Evolutionary conservation across 2,329 filamentous ascomycete genomes (phyloP), one percentile per base, ranked within the genome.

Genomic region (Arthrobotrys megalospora): DNA sequence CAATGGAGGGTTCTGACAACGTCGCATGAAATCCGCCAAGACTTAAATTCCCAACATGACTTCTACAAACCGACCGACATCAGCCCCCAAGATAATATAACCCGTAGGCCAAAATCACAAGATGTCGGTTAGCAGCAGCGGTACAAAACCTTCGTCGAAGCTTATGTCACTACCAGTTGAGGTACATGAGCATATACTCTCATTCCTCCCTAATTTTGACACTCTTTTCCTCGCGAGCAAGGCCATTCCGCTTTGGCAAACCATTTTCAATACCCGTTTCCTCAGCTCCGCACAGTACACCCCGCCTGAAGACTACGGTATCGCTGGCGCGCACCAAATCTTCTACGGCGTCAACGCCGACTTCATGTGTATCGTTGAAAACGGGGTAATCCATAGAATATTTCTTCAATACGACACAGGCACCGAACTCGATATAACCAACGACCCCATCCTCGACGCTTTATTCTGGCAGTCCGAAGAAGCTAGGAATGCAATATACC

Each of bases 161-260:
- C 34, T 32, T 11, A 6, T 6, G 8, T 24, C 12, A 7, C 19
- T 24, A 11, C 55, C 55, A 1, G 16, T 58, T 14, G 55, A 60
- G 11, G 1, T 60, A 0, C 55, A 60, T 36, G 36, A 24, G 8
- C 55, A 43, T 11, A 60, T 60, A 3, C 36, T 60, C 1, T 60
- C 55, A 10, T 60, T 24, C 12, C 55, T 60, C 34, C 16, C 34
- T n/a, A n/a, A n/a, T 19, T 60, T 60, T 19, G 55, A 60, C 19
- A 41, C 34, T 36, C 19, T 60, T 3, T 60, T 60, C 36, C 36
- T 60, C 16, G 55, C 55, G 1, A 60, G 55, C 7, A 60, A 43
- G 36, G 55, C 21, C 19, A 14, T 2, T 5, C 34, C 16, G 14
- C 16, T 60, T 3, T 60, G 55, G 36, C 34, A 43, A 7, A 28